phyloP scores from a whole-genome alignment of 1,139 yeast genomes.

The Wickerhamomyces sp. region DNA sequence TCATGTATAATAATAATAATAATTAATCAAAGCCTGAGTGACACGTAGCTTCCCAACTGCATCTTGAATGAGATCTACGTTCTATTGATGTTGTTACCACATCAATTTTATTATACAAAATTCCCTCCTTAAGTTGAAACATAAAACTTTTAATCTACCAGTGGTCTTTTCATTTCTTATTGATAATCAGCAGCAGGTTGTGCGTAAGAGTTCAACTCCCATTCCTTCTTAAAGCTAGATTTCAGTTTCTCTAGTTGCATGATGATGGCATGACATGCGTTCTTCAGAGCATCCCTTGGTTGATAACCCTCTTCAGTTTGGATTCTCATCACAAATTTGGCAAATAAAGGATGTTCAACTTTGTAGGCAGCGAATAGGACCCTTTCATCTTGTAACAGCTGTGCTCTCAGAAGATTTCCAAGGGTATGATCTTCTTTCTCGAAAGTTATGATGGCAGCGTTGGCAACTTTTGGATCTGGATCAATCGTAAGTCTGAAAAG shows the following conservation, averaged over 20 bases:
- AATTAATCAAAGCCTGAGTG: no score
- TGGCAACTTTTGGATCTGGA: slow-evolving; percentile 93
- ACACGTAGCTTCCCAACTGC: no score
- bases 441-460: slow-evolving; percentile 86
- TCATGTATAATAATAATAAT: background rate
- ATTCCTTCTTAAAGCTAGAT: slow-evolving; percentile 81
- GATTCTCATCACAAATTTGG: slow-evolving; percentile 86
- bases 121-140: no score
- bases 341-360: slow-evolving; percentile 95
- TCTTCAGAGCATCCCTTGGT: slow-evolving; percentile 84
- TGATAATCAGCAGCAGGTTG: slow-evolving; percentile 39
- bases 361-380: slow-evolving; percentile 96
- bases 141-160: background rate
- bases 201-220: slow-evolving; percentile 83
- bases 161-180: background rate
- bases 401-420: slow-evolving; percentile 84
- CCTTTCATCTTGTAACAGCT: slow-evolving; percentile 75
- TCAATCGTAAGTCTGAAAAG: slow-evolving; percentile 61
- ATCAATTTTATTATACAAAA: no score
- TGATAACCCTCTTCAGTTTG: slow-evolving; percentile 95
- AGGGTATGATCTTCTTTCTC: slow-evolving; percentile 98
- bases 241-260: slow-evolving; percentile 71
- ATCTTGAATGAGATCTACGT: no score
- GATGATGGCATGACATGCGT: slow-evolving; percentile 82
- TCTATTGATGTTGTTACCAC: no score